Base-by-base conservation (phyloP, 768 basidiomycete species). In the Dentipellis fragilis region DNA sequence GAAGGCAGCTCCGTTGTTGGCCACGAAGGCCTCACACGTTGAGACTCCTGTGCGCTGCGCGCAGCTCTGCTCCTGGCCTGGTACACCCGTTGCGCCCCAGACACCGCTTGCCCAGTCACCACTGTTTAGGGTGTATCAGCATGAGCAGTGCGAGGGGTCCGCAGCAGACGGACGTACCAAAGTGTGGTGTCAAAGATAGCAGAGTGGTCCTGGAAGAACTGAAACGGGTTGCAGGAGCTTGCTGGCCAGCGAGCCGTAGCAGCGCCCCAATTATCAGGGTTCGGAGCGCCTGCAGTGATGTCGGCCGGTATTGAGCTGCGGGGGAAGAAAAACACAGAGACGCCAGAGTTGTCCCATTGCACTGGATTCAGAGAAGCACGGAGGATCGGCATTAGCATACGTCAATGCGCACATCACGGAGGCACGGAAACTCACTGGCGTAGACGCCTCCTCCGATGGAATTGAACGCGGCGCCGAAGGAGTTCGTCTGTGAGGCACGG, bases 401-500 rank as follows among this genome's bases (percentile, higher is more conserved):
- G 19, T 23, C 17, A 23, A 49, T 10, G 22, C 16, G 14, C 21
- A 49, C 16, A 49, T 23, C 48, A 35, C 9, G 46, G 10, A 4
- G 48, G 34, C 56, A 51, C 47, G 11, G 35, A 54, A 21, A 80
- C 89, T 68, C 65, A 93, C 90, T 90, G 52, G 88, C 88, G 71
- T 92, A 95, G 51, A 92, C 87, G 62, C 93, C 93, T 47, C 93
- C 93, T 10, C 83, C 81, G 61, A 78, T 84, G n/a, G 65, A 67
- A 68, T 97, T 97, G 75, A 94, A 97, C 11, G 74, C 81, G n/a
- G 76, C 68, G n/a, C 93, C 93, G 65, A 88, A 95, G 2, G 85
- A 84, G 57, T 80, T 82, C 52, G 68, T 71, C 51, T 75, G 72
- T 35, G 68, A 66, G 9, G 84, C 79, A 10, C 85, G 83, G 39